Evolutionary conservation across 306 rosid species (phyloP).

Genomic region (Pyrus bretschneideri): DNA sequence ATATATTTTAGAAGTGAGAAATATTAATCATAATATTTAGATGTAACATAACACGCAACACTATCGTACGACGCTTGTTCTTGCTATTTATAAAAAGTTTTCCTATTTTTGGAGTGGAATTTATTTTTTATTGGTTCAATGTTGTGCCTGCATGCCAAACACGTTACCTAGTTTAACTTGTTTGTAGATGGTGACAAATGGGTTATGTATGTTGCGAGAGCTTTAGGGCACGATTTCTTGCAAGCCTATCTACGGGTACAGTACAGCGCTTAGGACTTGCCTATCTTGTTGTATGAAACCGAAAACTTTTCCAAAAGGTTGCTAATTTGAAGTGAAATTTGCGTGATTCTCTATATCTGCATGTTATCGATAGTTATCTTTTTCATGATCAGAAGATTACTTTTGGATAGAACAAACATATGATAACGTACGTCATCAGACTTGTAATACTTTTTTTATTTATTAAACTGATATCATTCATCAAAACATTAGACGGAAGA

Average conservation of each 20-base stretch:
- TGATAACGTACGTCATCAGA: neutral
- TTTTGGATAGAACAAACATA: neutral
- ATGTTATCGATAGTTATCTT: neutral
- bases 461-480: neutral
- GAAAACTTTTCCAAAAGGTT: neutral
- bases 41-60: too few species aligned
- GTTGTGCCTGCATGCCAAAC: constrained; percentile 2
- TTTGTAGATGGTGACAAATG: constrained; percentile 13
- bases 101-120: neutral
- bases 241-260: neutral
- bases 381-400: neutral
- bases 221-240: constrained; percentile 11
- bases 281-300: constrained; percentile 4
- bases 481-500: neutral
- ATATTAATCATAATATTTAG: too few species aligned
- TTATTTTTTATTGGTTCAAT: neutral
- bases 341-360: neutral
- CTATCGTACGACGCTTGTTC: accelerated
- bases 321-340: neutral
- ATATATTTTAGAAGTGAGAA: too few species aligned
- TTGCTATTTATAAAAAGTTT: too few species aligned
- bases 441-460: neutral
- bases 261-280: neutral
- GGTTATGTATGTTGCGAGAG: neutral
- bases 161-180: constrained; percentile 4